phyloP scores from a whole-genome alignment of 108 stramenopile genomes.

The Nitzschia putrida region DNA sequence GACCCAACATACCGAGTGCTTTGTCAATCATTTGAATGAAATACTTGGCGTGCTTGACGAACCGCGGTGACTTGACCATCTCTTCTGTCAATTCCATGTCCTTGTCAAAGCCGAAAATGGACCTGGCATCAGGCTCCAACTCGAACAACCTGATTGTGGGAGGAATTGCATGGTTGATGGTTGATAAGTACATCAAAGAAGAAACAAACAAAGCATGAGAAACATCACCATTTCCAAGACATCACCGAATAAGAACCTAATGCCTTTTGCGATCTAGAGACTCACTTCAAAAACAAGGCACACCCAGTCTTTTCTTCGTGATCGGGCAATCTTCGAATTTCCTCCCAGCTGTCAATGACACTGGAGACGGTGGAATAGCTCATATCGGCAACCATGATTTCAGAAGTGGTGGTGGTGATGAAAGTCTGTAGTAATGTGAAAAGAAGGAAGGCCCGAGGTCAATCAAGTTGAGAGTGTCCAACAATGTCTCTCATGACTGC shows the following conservation, averaged over 20 bases:
- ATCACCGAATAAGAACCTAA: background rate
- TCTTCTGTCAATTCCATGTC: conserved; percentile 9
- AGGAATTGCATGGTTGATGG: background rate
- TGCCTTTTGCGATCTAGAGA: background rate
- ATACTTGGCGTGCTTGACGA: conserved; percentile 36
- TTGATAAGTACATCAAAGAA: background rate
- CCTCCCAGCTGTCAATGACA: conserved; percentile 47
- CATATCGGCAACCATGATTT: conserved; percentile 45
- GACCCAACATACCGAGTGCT: conserved; percentile 47
- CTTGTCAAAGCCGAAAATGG: conserved; percentile 37
- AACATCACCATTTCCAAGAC: too few species aligned
- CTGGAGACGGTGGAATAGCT: conserved; percentile 41
- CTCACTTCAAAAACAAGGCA: conserved; percentile 37
- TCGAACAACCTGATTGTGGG: conserved; percentile 19
- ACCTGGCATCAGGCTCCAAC: conserved; percentile 31
- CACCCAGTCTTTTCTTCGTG: conserved; percentile 27
- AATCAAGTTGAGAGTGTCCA: too few species aligned
- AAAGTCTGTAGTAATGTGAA: too few species aligned
- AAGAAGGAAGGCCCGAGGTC: too few species aligned
- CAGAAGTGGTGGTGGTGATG: too few species aligned
- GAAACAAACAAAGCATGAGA: background rate
- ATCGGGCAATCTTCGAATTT: conserved; percentile 25
- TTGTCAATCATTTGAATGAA: conserved; percentile 42
- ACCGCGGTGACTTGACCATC: conserved; percentile 21
- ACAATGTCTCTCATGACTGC: too few species aligned